Conservation (phyloP, 371 early-diverging fungal genomes). For the Neoconidiobolus thromboides region DNA sequence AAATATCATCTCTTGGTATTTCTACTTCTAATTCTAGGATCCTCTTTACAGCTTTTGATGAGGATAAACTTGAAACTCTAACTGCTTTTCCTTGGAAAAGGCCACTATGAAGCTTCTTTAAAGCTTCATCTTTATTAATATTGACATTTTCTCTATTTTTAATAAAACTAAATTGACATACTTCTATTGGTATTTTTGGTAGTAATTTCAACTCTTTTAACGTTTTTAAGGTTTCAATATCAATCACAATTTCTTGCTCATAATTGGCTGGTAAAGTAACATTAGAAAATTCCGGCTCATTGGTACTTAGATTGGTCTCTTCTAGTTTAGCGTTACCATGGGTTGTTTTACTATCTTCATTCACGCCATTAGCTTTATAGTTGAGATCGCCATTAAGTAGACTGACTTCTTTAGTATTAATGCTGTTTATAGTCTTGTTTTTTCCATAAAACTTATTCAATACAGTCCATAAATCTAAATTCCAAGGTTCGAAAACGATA, state of each 20-base stretch:
- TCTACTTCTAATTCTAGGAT: background rate
- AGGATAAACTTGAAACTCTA: background rate
- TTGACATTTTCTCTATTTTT: background rate
- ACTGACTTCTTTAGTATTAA: background rate
- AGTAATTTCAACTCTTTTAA: background rate
- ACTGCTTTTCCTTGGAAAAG: background rate
- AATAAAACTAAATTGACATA: constrained; percentile 4
- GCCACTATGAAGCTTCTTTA: background rate
- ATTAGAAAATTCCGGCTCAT: background rate
- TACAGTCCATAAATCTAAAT: background rate
- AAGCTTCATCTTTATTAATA: background rate
- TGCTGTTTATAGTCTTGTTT: background rate
- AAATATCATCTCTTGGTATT: constrained; percentile 1
- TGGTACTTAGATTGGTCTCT: too few species aligned
- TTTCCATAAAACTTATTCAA: background rate
- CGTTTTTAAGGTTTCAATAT: background rate
- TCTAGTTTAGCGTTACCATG: too few species aligned
- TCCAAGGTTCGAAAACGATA: constrained; percentile 1
- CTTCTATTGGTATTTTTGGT: constrained; percentile 5
- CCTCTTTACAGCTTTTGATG: background rate
- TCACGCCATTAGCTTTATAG: too few species aligned
- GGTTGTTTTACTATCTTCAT: too few species aligned
- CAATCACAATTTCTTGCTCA: background rate
- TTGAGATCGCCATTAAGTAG: too few species aligned
- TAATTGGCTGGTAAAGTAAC: background rate